Percentiles rank a stretch among this genome's conserved stretches.
phyloP scores from a whole-genome alignment of 2,329 filamentous ascomycete genomes.

The Stachybotrys echinatus region DNA sequence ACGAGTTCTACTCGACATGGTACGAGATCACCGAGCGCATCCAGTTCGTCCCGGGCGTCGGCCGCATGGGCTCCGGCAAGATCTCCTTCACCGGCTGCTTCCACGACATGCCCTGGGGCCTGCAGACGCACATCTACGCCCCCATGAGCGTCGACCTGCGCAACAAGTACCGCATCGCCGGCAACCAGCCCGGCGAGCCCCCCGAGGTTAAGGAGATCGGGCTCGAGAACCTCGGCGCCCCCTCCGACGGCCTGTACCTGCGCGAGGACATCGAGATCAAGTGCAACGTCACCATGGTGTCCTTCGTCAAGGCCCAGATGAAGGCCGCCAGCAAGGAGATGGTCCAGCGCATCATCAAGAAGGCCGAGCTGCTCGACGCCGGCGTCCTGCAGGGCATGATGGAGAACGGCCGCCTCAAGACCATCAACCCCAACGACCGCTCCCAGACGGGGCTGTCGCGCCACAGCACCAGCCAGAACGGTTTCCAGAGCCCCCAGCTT shows the following conservation, averaged over 20 bases:
- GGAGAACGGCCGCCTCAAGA: conserved; percentile 57
- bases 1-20: conserved; percentile 71
- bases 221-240: conserved; percentile 50
- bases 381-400: conserved; percentile 64
- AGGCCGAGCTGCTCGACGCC: conserved; percentile 63
- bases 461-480: conserved; percentile 11
- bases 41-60: conserved; percentile 61
- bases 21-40: conserved; percentile 68
- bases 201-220: conserved; percentile 59
- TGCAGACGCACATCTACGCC: conserved; percentile 68
- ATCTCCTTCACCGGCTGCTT: conserved; percentile 68
- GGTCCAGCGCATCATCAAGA: conserved; percentile 64
- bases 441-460: conserved; percentile 22
- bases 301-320: conserved; percentile 62
- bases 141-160: conserved; percentile 62
- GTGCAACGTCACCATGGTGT: conserved; percentile 60
- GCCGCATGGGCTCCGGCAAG: conserved; percentile 57
- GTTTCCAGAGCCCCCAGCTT: neutral
- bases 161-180: conserved; percentile 62
- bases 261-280: conserved; percentile 67
- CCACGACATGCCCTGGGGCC: conserved; percentile 66
- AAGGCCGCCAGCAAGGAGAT: conserved; percentile 63
- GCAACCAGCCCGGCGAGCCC: conserved; percentile 64
- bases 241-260: conserved; percentile 60
- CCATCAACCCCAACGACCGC: conserved; percentile 48